Conservation (phyloP, 164 flowering plant species). For the Tinospora cordifolia region DNA sequence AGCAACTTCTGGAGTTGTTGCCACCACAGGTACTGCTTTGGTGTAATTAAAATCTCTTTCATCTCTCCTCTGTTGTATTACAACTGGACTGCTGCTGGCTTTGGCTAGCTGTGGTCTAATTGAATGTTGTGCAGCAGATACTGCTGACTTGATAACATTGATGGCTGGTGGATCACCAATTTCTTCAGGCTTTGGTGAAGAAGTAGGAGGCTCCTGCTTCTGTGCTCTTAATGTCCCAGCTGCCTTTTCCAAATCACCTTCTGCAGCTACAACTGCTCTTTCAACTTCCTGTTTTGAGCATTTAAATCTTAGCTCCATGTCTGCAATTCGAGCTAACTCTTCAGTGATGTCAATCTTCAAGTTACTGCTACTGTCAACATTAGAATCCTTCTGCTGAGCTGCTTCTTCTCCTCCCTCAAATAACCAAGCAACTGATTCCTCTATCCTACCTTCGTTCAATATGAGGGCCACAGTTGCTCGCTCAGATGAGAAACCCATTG, state of each 20-base stretch:
- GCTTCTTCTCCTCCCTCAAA: conserved; percentile 65
- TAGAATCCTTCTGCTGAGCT: conserved; percentile 29
- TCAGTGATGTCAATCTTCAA: conserved; percentile 80
- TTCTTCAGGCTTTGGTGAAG: conserved; percentile 49
- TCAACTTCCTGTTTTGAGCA: conserved; percentile 86
- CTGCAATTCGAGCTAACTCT: conserved; percentile 73
- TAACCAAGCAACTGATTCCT: conserved; percentile 85
- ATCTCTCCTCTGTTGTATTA: conserved; percentile 49
- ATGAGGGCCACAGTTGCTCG: conserved; percentile 89
- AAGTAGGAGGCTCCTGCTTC: conserved; percentile 45
- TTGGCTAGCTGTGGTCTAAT: conserved; percentile 31
- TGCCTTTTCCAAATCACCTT: conserved; percentile 87
- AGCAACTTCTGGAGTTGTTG: conserved; percentile 26
- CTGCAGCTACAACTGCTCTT: conserved; percentile 68
- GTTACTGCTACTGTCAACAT: conserved; percentile 36
- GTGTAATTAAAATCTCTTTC: conserved; percentile 66
- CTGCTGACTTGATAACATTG: conserved; percentile 22
- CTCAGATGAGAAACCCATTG: conserved; percentile 83
- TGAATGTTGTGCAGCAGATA: conserved; percentile 18
- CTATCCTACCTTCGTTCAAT: conserved; percentile 75
- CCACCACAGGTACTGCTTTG: conserved; percentile 27
- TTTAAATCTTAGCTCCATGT: conserved; percentile 52
- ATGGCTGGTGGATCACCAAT: conserved; percentile 33
- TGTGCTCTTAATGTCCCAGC: conserved; percentile 42
- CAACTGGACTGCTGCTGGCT: conserved; percentile 18